Conservation (phyloP, 2,329 filamentous ascomycete species). For the Periconia digitata region DNA sequence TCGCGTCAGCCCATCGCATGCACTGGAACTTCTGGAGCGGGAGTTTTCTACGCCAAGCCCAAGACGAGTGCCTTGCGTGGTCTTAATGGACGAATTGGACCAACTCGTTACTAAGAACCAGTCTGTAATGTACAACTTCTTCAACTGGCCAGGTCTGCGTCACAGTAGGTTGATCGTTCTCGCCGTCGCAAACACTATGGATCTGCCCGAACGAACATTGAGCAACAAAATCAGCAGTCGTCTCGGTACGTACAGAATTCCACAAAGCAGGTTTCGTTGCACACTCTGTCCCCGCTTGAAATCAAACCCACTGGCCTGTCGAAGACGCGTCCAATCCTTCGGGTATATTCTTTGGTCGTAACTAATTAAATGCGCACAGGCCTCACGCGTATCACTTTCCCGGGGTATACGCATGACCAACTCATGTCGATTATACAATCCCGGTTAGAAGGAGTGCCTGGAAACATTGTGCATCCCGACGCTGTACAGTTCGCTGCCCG, state of each 20-base stretch:
- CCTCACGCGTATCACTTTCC: slow-evolving; percentile 92
- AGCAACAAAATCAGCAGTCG: slow-evolving; percentile 98
- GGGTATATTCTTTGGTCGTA: slow-evolving; percentile 22
- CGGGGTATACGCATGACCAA: slow-evolving; percentile 95
- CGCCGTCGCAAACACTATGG: slow-evolving; percentile 98
- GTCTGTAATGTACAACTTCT: slow-evolving; percentile 99
- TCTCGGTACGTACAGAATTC: slow-evolving; percentile 36
- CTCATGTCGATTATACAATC: slow-evolving; percentile 97
- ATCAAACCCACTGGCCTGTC: too few species aligned
- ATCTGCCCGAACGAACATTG: slow-evolving; percentile 89
- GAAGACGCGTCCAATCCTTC: slow-evolving; percentile 17
- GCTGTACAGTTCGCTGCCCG: slow-evolving; percentile 94
- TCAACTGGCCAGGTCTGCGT: slow-evolving; percentile 94
- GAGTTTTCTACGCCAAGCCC: slow-evolving; percentile 93
- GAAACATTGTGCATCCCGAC: slow-evolving; percentile 87
- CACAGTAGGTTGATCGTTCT: slow-evolving; percentile 94
- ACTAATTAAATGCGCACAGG: slow-evolving; percentile 48
- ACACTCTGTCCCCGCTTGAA: too few species aligned
- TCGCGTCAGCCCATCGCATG: slow-evolving; percentile 87
- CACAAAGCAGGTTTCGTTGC: background rate
- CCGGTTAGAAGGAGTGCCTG: slow-evolving; percentile 84
- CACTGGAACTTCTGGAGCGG: slow-evolving; percentile 83
- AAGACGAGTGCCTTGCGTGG: slow-evolving; percentile 88
- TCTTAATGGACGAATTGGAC: slow-evolving; percentile 97
- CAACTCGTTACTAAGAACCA: slow-evolving; percentile 98